Evolutionary conservation across 306 rosid genomes (phyloP).

Genomic region (Crotalaria pallida): DNA sequence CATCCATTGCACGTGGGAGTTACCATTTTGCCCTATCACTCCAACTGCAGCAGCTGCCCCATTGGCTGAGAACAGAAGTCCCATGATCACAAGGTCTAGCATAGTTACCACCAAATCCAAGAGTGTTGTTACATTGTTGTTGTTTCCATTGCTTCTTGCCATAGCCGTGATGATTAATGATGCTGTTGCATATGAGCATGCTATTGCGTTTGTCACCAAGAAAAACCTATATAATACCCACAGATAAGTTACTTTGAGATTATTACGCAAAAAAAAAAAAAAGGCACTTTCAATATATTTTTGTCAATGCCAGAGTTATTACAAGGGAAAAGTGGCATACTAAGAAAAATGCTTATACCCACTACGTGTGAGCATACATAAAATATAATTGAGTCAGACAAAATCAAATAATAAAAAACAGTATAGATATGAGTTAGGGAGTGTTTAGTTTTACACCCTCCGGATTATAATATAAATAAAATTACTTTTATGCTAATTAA

Average conservation of each 20-base stretch:
- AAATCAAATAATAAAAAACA: no score
- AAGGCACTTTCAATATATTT: background rate
- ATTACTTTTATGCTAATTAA: no score
- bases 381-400: no score
- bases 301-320: background rate
- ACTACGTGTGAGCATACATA: background rate
- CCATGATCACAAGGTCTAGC: constrained; percentile 38
- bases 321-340: background rate
- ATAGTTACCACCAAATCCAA: constrained; percentile 24
- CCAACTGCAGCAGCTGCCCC: constrained; percentile 59
- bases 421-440: no score
- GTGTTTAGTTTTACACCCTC: no score
- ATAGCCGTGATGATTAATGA: constrained; percentile 24
- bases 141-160: constrained; percentile 20
- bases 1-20: constrained; percentile 59
- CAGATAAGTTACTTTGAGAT: background rate
- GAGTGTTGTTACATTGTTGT: background rate
- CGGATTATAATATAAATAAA: no score
- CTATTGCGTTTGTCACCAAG: constrained; percentile 54
- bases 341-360: background rate
- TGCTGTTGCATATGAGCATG: constrained; percentile 48
- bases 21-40: constrained; percentile 40
- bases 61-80: constrained; percentile 46
- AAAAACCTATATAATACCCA: constrained; percentile 43
- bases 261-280: background rate